Percentiles rank a stretch among this genome's conserved stretches.
Evolutionary conservation across 2,329 filamentous ascomycete species (phyloP).

Genomic region (Trichoderma afroharzianum): DNA sequence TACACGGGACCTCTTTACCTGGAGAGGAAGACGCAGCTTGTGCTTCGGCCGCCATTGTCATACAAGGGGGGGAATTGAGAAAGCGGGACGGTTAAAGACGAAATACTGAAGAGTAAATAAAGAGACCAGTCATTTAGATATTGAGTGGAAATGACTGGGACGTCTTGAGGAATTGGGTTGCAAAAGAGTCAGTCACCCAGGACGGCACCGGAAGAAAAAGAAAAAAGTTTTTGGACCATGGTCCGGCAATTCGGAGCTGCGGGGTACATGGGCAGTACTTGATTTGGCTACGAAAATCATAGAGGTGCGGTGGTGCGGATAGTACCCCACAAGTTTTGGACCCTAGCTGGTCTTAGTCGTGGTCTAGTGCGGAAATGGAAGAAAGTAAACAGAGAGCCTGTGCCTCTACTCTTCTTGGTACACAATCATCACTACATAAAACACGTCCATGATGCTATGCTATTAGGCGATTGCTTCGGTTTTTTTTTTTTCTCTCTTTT

Average conservation of each 20-base stretch:
- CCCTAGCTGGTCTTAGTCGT: background rate
- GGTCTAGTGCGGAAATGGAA: slow-evolving; percentile 28
- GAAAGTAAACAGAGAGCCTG: slow-evolving; percentile 30
- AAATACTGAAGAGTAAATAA: slow-evolving; percentile 21
- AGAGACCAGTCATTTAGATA: slow-evolving; percentile 27
- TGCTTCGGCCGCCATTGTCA: slow-evolving; percentile 34
- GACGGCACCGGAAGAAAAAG: slow-evolving; percentile 24
- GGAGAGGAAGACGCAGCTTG: slow-evolving; percentile 25
- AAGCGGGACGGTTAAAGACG: slow-evolving; percentile 21
- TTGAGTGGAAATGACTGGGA: slow-evolving; percentile 25
- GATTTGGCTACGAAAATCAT: background rate
- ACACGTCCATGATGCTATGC: background rate
- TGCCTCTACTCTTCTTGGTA: background rate
- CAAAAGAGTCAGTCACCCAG: slow-evolving; percentile 18
- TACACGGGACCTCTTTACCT: slow-evolving; percentile 19
- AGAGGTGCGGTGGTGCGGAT: background rate
- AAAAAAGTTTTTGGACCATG: slow-evolving; percentile 32
- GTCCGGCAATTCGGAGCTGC: slow-evolving; percentile 25
- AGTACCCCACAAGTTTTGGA: slow-evolving; percentile 13
- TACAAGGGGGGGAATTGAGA: slow-evolving; percentile 16
- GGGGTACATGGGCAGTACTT: slow-evolving; percentile 9
- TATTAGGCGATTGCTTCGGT: background rate
- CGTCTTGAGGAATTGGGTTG: slow-evolving; percentile 19
- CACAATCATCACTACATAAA: background rate
- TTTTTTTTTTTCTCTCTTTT: background rate